Conservation (phyloP, 139 green algal species). For the Mychonastes homosphaera region DNA sequence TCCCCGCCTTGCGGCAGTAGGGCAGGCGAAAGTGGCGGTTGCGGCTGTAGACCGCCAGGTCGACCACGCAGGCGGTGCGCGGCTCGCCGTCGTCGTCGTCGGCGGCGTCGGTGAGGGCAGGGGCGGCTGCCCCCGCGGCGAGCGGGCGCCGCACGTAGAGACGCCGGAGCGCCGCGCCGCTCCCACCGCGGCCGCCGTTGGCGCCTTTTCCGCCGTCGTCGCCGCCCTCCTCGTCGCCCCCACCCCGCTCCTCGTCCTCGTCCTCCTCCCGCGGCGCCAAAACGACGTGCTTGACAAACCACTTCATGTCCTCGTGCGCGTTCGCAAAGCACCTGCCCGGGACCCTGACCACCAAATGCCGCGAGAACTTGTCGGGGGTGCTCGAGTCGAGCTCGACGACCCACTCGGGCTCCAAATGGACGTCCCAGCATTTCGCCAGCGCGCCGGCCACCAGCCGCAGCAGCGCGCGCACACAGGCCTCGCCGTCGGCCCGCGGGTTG, state of each 20-base stretch:
- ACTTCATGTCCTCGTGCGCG: too few relatives aligned
- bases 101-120: too few relatives aligned
- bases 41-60: conserved; percentile 62
- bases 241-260: too few relatives aligned
- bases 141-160: too few relatives aligned
- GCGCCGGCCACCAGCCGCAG: conserved; percentile 23
- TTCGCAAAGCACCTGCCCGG: conserved; percentile 44
- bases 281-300: too few relatives aligned
- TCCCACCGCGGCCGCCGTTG: too few relatives aligned
- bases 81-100: too few relatives aligned
- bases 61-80: conserved; percentile 44
- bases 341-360: conserved; percentile 65
- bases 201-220: too few relatives aligned
- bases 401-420: conserved; percentile 22
- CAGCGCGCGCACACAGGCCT: conserved; percentile 44
- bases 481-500: conserved; percentile 50
- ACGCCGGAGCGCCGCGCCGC: too few relatives aligned
- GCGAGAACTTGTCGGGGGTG: conserved; percentile 61
- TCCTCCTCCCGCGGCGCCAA: too few relatives aligned
- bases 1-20: conserved; percentile 58
- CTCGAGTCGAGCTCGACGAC: conserved; percentile 65
- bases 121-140: too few relatives aligned
- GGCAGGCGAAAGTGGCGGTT: conserved; percentile 68
- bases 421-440: conserved; percentile 1
- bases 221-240: too few relatives aligned